Conservation (phyloP, 768 basidiomycete species). For the Cyclocybe aegerita region DNA sequence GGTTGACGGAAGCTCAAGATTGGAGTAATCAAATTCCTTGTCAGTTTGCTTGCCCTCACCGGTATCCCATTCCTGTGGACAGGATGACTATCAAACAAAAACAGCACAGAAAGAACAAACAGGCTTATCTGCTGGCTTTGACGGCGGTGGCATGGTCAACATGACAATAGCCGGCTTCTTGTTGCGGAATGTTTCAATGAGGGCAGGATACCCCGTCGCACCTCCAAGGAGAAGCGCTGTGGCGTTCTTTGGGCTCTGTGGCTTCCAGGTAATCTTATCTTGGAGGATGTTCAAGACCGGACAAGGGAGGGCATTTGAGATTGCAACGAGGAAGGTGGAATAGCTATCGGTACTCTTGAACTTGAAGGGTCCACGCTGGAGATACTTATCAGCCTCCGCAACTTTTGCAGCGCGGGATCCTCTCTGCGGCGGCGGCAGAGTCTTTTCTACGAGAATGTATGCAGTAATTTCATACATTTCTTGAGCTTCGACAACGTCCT, state of each 20-base stretch:
- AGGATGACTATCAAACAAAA: not conserved
- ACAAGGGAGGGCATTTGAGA: constrained; percentile 4
- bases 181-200: not conserved
- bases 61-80: not conserved
- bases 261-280: constrained; percentile 6
- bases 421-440: not conserved
- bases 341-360: not conserved
- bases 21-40: constrained; percentile 3
- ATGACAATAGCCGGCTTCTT: not conserved
- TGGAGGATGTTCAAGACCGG: not conserved
- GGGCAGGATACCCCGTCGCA: not conserved
- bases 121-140: not conserved
- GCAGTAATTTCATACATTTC: not conserved
- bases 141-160: constrained; percentile 5
- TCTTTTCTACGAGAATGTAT: constrained; percentile 4
- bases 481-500: not conserved
- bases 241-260: not conserved
- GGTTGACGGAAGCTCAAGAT: constrained; percentile 3
- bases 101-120: not conserved
- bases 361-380: not conserved
- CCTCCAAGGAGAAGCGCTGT: not conserved
- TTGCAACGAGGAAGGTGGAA: not conserved
- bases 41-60: not conserved
- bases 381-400: constrained; percentile 2
- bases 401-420: not conserved